phyloP scores from a whole-genome alignment of 2,329 filamentous ascomycete genomes.

The Phyllosticta ampelicida region DNA sequence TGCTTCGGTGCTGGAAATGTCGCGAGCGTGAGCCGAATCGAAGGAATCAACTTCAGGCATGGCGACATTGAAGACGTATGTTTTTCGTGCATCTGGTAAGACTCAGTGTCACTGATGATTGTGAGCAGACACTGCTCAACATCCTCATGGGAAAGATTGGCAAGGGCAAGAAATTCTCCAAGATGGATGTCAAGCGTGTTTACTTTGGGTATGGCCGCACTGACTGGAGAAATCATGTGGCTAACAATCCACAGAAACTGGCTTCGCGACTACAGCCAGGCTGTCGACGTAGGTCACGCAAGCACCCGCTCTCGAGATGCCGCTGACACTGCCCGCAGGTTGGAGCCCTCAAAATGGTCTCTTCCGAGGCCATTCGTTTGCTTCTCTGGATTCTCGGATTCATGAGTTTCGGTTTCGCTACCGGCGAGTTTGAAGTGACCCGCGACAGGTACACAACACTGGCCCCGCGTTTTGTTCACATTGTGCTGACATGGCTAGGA shows the following conservation, averaged over 20 bases:
- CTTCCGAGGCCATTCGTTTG: conserved; percentile 80
- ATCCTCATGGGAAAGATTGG: conserved; percentile 43
- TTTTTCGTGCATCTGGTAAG: neutral
- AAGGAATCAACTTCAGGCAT: conserved; percentile 63
- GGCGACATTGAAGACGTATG: conserved; percentile 74
- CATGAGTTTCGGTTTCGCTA: conserved; percentile 75
- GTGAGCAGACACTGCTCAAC: conserved; percentile 52
- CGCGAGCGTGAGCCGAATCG: conserved; percentile 65
- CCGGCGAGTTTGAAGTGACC: conserved; percentile 77
- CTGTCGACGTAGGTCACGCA: conserved; percentile 53
- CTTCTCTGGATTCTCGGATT: conserved; percentile 83
- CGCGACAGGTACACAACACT: conserved; percentile 43
- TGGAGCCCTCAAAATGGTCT: conserved; percentile 82
- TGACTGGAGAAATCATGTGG: neutral
- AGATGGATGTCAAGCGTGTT: conserved; percentile 75
- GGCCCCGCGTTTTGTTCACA: neutral
- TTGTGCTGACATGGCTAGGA: neutral
- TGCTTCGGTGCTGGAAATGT: conserved; percentile 89
- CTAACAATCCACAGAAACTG: conserved; percentile 51
- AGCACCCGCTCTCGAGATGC: neutral
- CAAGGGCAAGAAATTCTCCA: conserved; percentile 68
- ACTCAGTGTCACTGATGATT: neutral
- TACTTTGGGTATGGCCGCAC: conserved; percentile 59
- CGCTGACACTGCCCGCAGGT: conserved; percentile 27
- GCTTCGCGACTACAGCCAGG: conserved; percentile 88